Conservation (phyloP, 2,329 filamentous ascomycete species). For the Pseudogymnoascus sp. region DNA sequence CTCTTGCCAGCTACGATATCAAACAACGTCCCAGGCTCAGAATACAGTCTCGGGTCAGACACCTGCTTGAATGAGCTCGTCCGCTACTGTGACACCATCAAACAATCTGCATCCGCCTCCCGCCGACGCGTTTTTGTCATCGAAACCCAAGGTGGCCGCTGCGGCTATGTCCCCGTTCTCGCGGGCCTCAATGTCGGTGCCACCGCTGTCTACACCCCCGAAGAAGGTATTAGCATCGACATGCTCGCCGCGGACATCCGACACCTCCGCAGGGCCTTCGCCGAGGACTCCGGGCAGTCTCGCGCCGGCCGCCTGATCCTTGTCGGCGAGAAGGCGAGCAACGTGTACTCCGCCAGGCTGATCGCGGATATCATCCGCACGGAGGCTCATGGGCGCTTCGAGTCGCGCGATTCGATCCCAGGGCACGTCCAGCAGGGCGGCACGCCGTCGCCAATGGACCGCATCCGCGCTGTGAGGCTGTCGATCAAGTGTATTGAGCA, state of each 20-base stretch:
- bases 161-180: slow-evolving; percentile 86
- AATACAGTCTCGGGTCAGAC: slow-evolving; percentile 93
- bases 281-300: slow-evolving; percentile 75
- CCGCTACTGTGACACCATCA: slow-evolving; percentile 93
- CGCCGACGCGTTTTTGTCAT: slow-evolving; percentile 93
- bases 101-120: slow-evolving; percentile 90
- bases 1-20: slow-evolving; percentile 94
- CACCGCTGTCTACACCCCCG: slow-evolving; percentile 88
- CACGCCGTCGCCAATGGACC: slow-evolving; percentile 90
- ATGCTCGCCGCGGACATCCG: slow-evolving; percentile 89
- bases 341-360: slow-evolving; percentile 83
- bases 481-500: slow-evolving; percentile 93
- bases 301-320: slow-evolving; percentile 89
- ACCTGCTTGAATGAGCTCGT: slow-evolving; percentile 95
- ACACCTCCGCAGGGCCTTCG: slow-evolving; percentile 78
- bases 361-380: slow-evolving; percentile 94
- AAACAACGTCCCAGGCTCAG: slow-evolving; percentile 96
- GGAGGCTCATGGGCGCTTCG: slow-evolving; percentile 85
- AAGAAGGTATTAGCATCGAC: slow-evolving; percentile 88
- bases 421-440: slow-evolving; percentile 94
- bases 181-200: slow-evolving; percentile 89
- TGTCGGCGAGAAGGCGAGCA: slow-evolving; percentile 90
- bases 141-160: slow-evolving; percentile 91
- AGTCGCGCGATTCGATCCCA: slow-evolving; percentile 82
- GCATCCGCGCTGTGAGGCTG: slow-evolving; percentile 81